These are phyloP conservation scores for Ustilago curta DNA, from an alignment of 1,284 basidiomycete genomes.

Conservation along the genomic window DNA sequence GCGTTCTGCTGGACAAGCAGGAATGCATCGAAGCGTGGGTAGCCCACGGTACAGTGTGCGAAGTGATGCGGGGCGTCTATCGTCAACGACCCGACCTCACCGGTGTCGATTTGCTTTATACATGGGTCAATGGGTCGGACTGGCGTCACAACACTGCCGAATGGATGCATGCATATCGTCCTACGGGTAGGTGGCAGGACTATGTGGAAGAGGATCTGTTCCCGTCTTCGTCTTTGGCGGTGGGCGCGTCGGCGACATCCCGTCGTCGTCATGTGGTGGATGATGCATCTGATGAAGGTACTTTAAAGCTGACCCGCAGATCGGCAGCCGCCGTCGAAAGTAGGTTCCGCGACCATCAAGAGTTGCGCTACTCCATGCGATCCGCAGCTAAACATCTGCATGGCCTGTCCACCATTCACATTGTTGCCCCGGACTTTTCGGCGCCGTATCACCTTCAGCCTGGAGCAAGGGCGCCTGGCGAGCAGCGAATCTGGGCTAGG, in stretches of 20 bases:
- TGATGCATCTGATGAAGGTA: background rate
- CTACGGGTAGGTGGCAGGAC: constrained; percentile 38
- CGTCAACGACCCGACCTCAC: constrained; percentile 18
- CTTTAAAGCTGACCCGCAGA: constrained; percentile 6
- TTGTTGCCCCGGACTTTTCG: constrained; percentile 56
- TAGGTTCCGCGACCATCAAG: constrained; percentile 54
- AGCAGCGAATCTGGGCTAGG: background rate
- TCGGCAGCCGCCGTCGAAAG: constrained; percentile 23
- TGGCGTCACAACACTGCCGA: constrained; percentile 37
- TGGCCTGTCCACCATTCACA: constrained; percentile 42
- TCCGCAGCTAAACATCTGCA: constrained; percentile 47
- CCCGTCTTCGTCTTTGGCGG: constrained; percentile 12
- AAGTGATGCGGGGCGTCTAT: constrained; percentile 23
- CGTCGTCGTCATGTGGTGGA: background rate
- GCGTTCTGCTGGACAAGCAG: constrained; percentile 16
- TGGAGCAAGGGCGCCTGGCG: constrained; percentile 9
- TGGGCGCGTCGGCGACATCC: background rate
- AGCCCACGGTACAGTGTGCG: constrained; percentile 24
- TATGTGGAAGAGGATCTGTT: constrained; percentile 43
- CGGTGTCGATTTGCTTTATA: constrained; percentile 40
- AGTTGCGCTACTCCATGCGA: constrained; percentile 50
- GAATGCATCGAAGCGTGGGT: constrained; percentile 41
- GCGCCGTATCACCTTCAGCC: constrained; percentile 43
- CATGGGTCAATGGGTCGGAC: constrained; percentile 55
- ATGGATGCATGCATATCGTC: constrained; percentile 43